A percentile compares a stretch with the other conserved stretches of the same genome.
Evolutionary conservation across 495 filamentous ascomycete genomes (phyloP).

Genomic region (Xylaria venustula): DNA sequence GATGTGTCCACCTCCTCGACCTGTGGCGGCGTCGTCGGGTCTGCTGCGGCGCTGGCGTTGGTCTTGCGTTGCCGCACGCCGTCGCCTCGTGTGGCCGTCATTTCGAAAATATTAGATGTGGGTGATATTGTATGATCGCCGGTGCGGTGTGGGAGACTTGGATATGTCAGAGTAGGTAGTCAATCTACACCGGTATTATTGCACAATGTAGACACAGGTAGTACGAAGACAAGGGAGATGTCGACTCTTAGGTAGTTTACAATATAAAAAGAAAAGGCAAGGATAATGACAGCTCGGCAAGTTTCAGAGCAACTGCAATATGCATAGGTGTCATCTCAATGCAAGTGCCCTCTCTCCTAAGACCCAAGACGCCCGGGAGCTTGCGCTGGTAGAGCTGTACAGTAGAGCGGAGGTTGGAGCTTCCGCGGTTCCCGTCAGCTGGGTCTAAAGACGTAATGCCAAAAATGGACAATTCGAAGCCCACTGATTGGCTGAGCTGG

Average conservation of each 20-base stretch:
- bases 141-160: too few relatives aligned
- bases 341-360: background rate
- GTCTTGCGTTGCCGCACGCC: conserved; percentile 28
- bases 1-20: conserved; percentile 27
- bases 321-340: background rate
- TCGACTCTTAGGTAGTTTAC: too few relatives aligned
- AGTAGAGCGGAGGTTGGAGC: conserved; percentile 8
- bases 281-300: background rate
- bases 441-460: background rate
- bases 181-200: too few relatives aligned
- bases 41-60: conserved; percentile 14
- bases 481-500: background rate
- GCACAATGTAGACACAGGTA: too few relatives aligned
- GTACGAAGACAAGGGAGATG: too few relatives aligned
- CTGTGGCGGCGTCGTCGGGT: conserved; percentile 7
- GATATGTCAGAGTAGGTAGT: too few relatives aligned
- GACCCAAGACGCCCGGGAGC: background rate
- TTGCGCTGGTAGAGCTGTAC: background rate
- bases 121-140: too few relatives aligned
- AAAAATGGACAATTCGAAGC: background rate
- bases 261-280: background rate
- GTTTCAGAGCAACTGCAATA: background rate
- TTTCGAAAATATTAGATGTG: background rate
- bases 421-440: conserved; percentile 7
- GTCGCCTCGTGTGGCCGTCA: conserved; percentile 18